Conservation (phyloP, 2,329 filamentous ascomycete genomes). For the Exophiala dermatitidis region DNA sequence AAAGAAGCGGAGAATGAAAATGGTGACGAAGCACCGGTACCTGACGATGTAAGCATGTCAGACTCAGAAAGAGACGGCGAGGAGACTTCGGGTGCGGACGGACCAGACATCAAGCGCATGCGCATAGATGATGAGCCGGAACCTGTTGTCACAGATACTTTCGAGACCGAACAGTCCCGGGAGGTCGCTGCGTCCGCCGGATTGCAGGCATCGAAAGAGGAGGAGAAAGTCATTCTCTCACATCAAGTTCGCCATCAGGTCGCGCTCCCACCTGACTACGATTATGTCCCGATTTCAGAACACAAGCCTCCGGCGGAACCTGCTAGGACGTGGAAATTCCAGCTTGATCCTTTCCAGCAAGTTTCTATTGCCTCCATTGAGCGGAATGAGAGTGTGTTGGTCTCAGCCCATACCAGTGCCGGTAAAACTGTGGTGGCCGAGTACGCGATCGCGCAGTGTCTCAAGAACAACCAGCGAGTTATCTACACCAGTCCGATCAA, state of each 20-base stretch:
- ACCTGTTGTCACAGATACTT: slow-evolving; percentile 83
- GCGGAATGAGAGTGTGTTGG: slow-evolving; percentile 88
- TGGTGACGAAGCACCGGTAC: slow-evolving; percentile 8
- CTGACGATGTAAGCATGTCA: slow-evolving; percentile 5
- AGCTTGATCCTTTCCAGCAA: slow-evolving; percentile 94
- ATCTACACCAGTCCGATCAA: slow-evolving; percentile 99
- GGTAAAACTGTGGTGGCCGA: slow-evolving; percentile 98
- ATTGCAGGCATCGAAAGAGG: slow-evolving; percentile 55
- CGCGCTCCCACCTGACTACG: slow-evolving; percentile 85
- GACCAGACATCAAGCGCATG: slow-evolving; percentile 42
- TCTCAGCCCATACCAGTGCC: slow-evolving; percentile 94
- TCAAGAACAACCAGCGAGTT: slow-evolving; percentile 95
- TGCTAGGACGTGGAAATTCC: slow-evolving; percentile 77
- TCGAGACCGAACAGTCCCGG: slow-evolving; percentile 89
- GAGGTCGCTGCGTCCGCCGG: slow-evolving; percentile 77
- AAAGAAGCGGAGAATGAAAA: slow-evolving; percentile 41
- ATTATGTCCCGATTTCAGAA: slow-evolving; percentile 88
- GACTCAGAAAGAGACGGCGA: slow-evolving; percentile 9
- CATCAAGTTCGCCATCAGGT: slow-evolving; percentile 99
- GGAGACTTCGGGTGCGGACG: slow-evolving; percentile 28
- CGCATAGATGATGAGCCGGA: slow-evolving; percentile 56
- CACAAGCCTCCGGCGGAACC: slow-evolving; percentile 86
- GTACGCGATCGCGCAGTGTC: slow-evolving; percentile 93
- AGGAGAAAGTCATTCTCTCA: slow-evolving; percentile 69
- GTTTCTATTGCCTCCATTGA: slow-evolving; percentile 92